These are phyloP conservation scores for Micractinium sp. DNA, from an alignment of 139 green algal genomes.

Conservation along the genomic window DNA sequence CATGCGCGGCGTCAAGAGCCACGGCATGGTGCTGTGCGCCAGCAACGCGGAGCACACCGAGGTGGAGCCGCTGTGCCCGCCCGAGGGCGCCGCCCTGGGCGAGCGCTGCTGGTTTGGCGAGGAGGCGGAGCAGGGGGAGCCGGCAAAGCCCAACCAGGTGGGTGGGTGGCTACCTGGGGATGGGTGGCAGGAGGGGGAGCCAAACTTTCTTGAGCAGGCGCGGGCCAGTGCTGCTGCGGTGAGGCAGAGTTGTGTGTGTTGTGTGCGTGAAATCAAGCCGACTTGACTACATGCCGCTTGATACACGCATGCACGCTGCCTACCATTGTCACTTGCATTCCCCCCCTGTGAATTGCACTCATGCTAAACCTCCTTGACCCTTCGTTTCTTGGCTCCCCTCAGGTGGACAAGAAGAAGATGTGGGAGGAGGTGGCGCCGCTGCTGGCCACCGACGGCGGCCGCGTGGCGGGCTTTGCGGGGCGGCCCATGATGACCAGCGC, in stretches of 20 bases:
- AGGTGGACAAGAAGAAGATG: constrained; percentile 89
- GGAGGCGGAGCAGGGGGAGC: constrained; percentile 40
- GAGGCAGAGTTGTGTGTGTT: neutral
- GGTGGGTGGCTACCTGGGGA: neutral
- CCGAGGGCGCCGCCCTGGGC: constrained; percentile 76
- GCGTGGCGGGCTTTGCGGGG: constrained; percentile 62
- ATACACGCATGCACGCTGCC: neutral
- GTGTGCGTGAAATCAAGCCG: neutral
- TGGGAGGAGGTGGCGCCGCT: constrained; percentile 79
- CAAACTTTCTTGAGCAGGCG: no score
- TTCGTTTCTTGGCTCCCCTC: neutral
- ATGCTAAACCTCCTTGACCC: no score
- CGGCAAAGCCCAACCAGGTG: constrained; percentile 54
- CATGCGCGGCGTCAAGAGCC: constrained; percentile 91
- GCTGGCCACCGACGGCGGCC: constrained; percentile 59
- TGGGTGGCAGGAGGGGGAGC: neutral
- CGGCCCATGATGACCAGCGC: constrained; percentile 68
- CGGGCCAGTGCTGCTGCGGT: no score
- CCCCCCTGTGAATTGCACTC: neutral
- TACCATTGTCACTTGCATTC: neutral
- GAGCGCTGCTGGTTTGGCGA: constrained; percentile 77
- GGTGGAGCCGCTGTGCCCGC: constrained; percentile 83
- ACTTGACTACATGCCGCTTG: neutral
- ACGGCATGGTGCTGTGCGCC: constrained; percentile 93
- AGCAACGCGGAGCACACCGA: constrained; percentile 77